Base-by-base conservation (phyloP, 2,329 filamentous ascomycete species). In the Dothideomycetes sp. region DNA sequence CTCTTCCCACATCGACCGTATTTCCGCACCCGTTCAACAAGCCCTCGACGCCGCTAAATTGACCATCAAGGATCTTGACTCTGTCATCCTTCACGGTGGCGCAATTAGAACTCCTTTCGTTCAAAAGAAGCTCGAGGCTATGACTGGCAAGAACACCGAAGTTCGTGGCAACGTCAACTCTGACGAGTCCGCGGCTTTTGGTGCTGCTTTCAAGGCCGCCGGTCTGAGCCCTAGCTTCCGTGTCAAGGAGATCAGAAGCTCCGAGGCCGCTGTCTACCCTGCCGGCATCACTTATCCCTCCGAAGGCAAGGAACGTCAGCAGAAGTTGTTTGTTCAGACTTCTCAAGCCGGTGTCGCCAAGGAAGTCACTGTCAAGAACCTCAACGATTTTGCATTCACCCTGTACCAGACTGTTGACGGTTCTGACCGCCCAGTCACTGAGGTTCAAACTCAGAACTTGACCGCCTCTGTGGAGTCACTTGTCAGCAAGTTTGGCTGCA, bases 181-280 rank as follows among this genome's bases (percentile, higher is more conserved):
- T 9, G 91, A 98, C 55, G 91, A 98, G 64, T 83, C 91, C 17
- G 91, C 91, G 36, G 91, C 94, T 8, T 94, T 96, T 61, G 91
- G 91, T 53, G 89, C 91, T 41, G 88, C 83, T 19, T 96, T 98
- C 72, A 85, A 88, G 57, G 91, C 85, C 36, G 91, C 91, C 38
- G 79, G 85, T 52, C 73, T 98, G 44, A 95, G 86, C 64, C 87
- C 89, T 28, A 89, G 84, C 59, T 98, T 98, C 78, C 82, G 87
- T 47, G 91, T 98, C 58, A 98, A 96, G 72, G 91, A 96, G 57
- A 98, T 98, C 50, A 75, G 84, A 45, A 77, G 84, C 37, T 73
- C 70, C n/a, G 91, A 98, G 53, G 77, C 74, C 16, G 75, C 84
- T 29, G 71, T 72, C 30, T 95, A 91, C 58, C 69, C 79, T 2